phyloP scores from a whole-genome alignment of 805 yeast genomes.

The Sugiyamaella qingdaonensis region DNA sequence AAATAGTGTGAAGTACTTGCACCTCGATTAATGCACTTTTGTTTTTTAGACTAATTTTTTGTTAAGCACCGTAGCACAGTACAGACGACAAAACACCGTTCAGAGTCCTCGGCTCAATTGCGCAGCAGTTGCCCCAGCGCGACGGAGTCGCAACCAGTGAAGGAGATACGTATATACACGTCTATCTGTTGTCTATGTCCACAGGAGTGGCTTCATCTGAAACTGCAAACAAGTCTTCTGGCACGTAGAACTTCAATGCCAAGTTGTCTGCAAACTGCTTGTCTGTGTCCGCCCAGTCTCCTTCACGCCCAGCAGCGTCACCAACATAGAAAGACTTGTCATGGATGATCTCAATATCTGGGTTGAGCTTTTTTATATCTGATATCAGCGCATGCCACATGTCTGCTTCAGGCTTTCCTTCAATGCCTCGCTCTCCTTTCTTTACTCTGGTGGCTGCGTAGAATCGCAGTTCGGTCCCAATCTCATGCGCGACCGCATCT shows the following conservation, averaged over 20 bases:
- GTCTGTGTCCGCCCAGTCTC: conserved; percentile 82
- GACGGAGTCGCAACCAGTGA: too few relatives aligned
- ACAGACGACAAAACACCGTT: not conserved
- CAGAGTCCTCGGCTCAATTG: too few relatives aligned
- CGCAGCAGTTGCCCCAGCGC: too few relatives aligned
- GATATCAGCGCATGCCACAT: conserved; percentile 60
- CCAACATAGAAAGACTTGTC: conserved; percentile 69
- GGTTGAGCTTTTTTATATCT: conserved; percentile 34
- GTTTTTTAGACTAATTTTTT: not conserved
- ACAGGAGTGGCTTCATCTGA: too few relatives aligned
- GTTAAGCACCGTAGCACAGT: not conserved
- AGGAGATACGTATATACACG: too few relatives aligned
- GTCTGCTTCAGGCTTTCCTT: conserved; percentile 71
- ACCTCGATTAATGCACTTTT: not conserved
- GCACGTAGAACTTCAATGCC: conserved; percentile 55
- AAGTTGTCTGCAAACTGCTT: conserved; percentile 57
- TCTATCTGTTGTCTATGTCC: too few relatives aligned
- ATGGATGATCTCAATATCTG: conserved; percentile 35
- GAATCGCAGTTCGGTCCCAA: conserved; percentile 39
- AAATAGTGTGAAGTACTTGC: not conserved
- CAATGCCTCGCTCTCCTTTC: conserved; percentile 19
- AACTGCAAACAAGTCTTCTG: conserved; percentile 58
- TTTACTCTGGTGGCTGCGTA: conserved; percentile 64
- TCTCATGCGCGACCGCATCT: conserved; percentile 27
- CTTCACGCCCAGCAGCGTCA: conserved; percentile 87